Percentiles rank a stretch among this genome's conserved stretches.
Conservation (phyloP, 2,329 filamentous ascomycete genomes). For the Elsinoe fawcettii region DNA sequence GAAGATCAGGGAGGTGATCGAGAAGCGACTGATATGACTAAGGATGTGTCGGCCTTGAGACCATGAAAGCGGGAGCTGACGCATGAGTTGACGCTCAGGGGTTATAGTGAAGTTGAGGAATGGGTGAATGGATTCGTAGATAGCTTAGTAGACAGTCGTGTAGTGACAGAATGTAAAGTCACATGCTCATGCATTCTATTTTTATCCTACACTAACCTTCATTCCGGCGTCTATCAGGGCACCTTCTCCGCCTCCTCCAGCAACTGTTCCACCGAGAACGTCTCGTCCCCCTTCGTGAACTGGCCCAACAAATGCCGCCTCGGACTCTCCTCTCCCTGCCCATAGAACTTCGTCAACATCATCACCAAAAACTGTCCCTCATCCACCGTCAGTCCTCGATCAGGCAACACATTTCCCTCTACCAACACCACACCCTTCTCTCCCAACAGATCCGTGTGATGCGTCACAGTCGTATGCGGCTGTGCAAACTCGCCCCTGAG, state of each 20-base stretch:
- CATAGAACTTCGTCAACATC: slow-evolving; percentile 91
- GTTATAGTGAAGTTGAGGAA: background rate
- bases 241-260: slow-evolving; percentile 85
- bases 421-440: slow-evolving; percentile 76
- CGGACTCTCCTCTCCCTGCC: slow-evolving; percentile 46
- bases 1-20: background rate
- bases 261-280: slow-evolving; percentile 76
- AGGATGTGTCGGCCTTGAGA: background rate
- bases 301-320: slow-evolving; percentile 67
- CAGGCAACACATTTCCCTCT: slow-evolving; percentile 71
- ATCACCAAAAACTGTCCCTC: slow-evolving; percentile 87
- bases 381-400: slow-evolving; percentile 65
- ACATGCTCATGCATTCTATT: background rate
- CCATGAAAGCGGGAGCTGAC: background rate
- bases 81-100: no score
- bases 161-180: background rate
- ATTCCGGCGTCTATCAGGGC: slow-evolving; percentile 21
- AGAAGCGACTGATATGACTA: background rate
- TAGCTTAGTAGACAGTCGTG: background rate
- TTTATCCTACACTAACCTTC: background rate
- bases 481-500: slow-evolving; percentile 78
- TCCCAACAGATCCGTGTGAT: slow-evolving; percentile 72
- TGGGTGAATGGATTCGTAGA: background rate
- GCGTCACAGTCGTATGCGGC: slow-evolving; percentile 89
- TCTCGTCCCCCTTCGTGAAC: slow-evolving; percentile 70